Evolutionary conservation across 2,329 filamentous ascomycete genomes (phyloP), one percentile per base, ranked within the genome.

Genomic region (Stromatinia cepivora): DNA sequence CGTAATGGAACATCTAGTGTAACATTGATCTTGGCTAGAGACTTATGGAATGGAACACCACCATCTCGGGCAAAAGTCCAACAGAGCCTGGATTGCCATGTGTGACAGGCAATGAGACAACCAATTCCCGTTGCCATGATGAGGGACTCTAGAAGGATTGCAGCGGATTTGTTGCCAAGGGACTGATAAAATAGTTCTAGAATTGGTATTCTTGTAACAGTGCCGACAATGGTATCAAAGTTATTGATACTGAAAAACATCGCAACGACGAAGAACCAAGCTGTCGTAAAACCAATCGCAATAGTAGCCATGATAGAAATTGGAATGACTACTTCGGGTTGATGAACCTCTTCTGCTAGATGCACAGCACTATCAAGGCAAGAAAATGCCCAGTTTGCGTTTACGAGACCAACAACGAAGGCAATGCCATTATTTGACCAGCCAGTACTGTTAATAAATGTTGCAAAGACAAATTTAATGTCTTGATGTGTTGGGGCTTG

Each of bases 51-150:
- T 36, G 68, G 68, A n/a, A 61, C 22, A 52, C 68, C 68, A n/a
- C 63, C 63, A 56, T 69, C 68, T 39, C 68, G 63, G 61, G 68
- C 62, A 59, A 69, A 69, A 2, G 68, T 57, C 68, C 68, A 69
- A 25, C 66, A 70, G 28, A 70, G 67, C 6, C 69, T 42, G 4
- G 64, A 71, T 54, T 61, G 54, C 46, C 58, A 68, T 15, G 66
- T 68, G 25, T 70, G 56, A 10, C 66, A 59, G 59, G 66, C 58
- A 53, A 54, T 25, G 2, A 61, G 63, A 34, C 63, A 67, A 48
- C 68, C 59, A 22, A 69, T 53, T 17, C 62, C 59, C 8, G 45
- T 66, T 36, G 25, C 42, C 66, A 68, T 64, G 8, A 68, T 68
- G 0, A 68, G 54, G 31, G 53, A 69, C 46, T 69, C 68, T 1